These are phyloP conservation scores for Delphinella strobiligena DNA, from an alignment of 2,329 filamentous ascomycete genomes.

Conservation along the genomic window DNA sequence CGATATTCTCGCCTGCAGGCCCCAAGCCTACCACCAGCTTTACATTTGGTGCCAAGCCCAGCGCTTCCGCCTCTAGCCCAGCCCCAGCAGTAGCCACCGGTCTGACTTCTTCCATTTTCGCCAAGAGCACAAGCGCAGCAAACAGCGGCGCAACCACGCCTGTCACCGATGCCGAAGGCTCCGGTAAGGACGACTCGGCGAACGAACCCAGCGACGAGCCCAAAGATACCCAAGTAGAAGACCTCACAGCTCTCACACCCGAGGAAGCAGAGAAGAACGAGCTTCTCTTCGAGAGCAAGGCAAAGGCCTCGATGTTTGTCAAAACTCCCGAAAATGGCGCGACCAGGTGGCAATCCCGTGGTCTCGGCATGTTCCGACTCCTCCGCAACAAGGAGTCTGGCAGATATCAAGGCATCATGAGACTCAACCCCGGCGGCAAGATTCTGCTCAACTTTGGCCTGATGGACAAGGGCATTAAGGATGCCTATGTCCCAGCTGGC, in stretches of 20 bases:
- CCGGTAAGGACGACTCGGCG: constrained; percentile 14
- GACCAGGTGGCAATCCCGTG: constrained; percentile 55
- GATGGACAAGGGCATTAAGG: constrained; percentile 42
- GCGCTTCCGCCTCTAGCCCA: constrained; percentile 13
- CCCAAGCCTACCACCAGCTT: constrained; percentile 1
- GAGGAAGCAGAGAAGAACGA: constrained; percentile 50
- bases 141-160: constrained; percentile 35
- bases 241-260: constrained; percentile 58
- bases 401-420: constrained; percentile 55
- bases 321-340: constrained; percentile 30
- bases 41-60: constrained; percentile 6
- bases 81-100: constrained; percentile 12
- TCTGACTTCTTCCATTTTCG: constrained; percentile 12
- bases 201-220: constrained; percentile 16
- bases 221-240: constrained; percentile 20
- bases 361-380: constrained; percentile 59
- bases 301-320: constrained; percentile 55
- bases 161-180: constrained; percentile 19
- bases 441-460: constrained; percentile 61
- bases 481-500: constrained; percentile 21
- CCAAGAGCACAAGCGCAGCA: constrained; percentile 20
- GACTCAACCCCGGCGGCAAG: constrained; percentile 63
- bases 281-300: constrained; percentile 52
- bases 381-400: constrained; percentile 61
- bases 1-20: too few relatives aligned